Base-by-base conservation (phyloP, 305 asterid species). In the Fraxinus sp. region DNA sequence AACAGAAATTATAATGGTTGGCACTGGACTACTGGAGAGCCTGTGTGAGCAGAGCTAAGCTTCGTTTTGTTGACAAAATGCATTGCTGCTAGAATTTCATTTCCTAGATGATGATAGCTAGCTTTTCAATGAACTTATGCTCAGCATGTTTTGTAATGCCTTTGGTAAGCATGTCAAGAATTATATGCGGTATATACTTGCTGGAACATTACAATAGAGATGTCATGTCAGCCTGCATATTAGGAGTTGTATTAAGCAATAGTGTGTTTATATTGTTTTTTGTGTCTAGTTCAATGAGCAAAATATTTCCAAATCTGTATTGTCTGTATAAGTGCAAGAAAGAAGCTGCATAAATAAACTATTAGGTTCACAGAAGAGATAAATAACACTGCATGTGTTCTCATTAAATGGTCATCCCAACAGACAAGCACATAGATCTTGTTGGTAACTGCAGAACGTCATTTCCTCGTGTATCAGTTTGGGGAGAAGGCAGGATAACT, bases 401-500 rank as follows among this genome's bases (percentile, higher is more conserved):
- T 13, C 62, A 59, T 41, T 30, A 82, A 77, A 84, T 75, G 62
- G 75, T 77, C 81, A 62, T 79, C 77, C 36, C 16, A 10, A 71
- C 10, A 30, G 26, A 32, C 77, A 39, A 68, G 80, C 76, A 73
- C 77, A 22, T 73, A 71, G 11, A 71, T 55, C 79, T 4, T 18
- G 81, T 57, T 77, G 81, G 81, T 66, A 49, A 71, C 55, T 57
- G 72, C 81, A 64, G 57, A 78, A n/a, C 74, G 36, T 77, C 77
- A 82, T 35, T 43, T 10, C 81, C 52, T 52, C 74, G 55, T 41
- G 85, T 79, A 75, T 80, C 57, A 37, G 75, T 81, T 79, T 83
- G 20, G 81, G 74, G 72, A 41, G 80, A 75, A 82, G 85, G 49
- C 79, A 78, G 83, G 79, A 85, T 83, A 79, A 91, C 99, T 92